phyloP scores from a whole-genome alignment of 345 rosid genomes.

The Bruguiera sexangula region DNA sequence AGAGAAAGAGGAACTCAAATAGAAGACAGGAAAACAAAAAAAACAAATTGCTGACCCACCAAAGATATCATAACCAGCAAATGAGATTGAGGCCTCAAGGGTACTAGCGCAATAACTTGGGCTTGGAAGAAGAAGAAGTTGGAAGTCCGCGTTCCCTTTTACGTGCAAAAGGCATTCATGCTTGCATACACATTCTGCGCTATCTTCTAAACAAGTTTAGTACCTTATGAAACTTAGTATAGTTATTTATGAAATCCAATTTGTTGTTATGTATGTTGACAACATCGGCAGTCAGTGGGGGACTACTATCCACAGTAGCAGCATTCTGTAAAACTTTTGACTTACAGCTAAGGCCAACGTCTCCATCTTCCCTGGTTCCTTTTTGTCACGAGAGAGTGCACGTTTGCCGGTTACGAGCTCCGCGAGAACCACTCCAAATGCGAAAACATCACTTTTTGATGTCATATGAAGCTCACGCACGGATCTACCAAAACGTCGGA shows the following conservation, averaged over 20 bases:
- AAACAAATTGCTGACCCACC: not conserved
- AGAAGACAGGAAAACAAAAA: not conserved
- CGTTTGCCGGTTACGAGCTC: slow-evolving; percentile 41
- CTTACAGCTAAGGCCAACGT: slow-evolving; percentile 29
- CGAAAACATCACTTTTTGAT: slow-evolving; percentile 36
- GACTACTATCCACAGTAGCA: not conserved
- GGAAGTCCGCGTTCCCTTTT: too few relatives aligned
- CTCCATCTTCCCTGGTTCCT: slow-evolving; percentile 24
- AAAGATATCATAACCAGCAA: not conserved
- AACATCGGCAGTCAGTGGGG: too few relatives aligned
- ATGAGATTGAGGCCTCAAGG: too few relatives aligned
- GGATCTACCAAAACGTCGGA: slow-evolving; percentile 16
- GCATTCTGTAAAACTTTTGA: not conserved
- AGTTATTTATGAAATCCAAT: too few relatives aligned
- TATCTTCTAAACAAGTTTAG: too few relatives aligned
- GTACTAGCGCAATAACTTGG: too few relatives aligned
- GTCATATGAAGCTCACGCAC: slow-evolving; percentile 35
- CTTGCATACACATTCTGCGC: too few relatives aligned
- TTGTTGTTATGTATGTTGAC: too few relatives aligned
- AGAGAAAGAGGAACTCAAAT: not conserved
- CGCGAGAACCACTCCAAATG: slow-evolving; percentile 41
- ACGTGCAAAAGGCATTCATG: too few relatives aligned
- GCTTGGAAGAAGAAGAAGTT: too few relatives aligned
- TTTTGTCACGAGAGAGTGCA: slow-evolving; percentile 24
- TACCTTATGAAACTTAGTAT: too few relatives aligned